A percentile compares a stretch with the other conserved stretches of the same genome.
Evolutionary conservation across 1,284 basidiomycete species (phyloP).

Genomic region (Pterulicium gracile): DNA sequence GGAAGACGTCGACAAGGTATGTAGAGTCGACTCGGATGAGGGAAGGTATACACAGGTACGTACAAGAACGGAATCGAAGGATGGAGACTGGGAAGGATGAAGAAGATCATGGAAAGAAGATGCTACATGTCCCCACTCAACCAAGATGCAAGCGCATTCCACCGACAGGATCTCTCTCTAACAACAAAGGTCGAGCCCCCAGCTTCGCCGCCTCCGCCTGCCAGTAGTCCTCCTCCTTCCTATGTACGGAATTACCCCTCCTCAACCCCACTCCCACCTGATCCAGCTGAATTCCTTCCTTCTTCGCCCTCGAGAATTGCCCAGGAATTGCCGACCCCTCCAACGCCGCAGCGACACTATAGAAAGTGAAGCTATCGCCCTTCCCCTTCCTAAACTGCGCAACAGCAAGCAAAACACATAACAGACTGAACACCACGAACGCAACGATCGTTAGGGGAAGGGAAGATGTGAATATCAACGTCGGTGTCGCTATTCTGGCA

Average conservation of each 20-base stretch:
- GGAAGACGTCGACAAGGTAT: too few relatives aligned
- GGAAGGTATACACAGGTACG: too few relatives aligned
- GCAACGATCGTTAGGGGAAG: slow-evolving; percentile 16
- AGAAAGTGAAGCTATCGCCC: slow-evolving; percentile 16
- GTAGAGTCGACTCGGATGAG: too few relatives aligned
- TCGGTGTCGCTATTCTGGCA: slow-evolving; percentile 15
- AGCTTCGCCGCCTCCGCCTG: slow-evolving; percentile 1
- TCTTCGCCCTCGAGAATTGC: slow-evolving; percentile 10
- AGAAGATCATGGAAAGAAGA: too few relatives aligned
- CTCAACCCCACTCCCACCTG: not conserved
- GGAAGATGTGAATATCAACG: slow-evolving; percentile 16
- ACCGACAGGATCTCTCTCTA: not conserved
- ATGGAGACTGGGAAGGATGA: too few relatives aligned
- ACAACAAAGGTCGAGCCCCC: not conserved
- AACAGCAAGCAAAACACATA: slow-evolving; percentile 12
- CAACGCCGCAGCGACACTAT: slow-evolving; percentile 15
- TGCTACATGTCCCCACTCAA: too few relatives aligned
- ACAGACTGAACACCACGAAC: slow-evolving; percentile 13
- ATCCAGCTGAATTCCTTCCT: not conserved
- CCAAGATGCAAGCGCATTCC: not conserved
- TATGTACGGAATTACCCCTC: too few relatives aligned
- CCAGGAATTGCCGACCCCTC: slow-evolving; percentile 17
- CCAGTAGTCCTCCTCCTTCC: not conserved
- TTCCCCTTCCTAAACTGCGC: slow-evolving; percentile 15
- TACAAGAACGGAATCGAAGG: too few relatives aligned